Percentiles rank a stretch among this genome's conserved stretches.
These are phyloP conservation scores for Cylindrotheca closterium DNA, from an alignment of 108 stramenopile genomes.

Conservation along the genomic window DNA sequence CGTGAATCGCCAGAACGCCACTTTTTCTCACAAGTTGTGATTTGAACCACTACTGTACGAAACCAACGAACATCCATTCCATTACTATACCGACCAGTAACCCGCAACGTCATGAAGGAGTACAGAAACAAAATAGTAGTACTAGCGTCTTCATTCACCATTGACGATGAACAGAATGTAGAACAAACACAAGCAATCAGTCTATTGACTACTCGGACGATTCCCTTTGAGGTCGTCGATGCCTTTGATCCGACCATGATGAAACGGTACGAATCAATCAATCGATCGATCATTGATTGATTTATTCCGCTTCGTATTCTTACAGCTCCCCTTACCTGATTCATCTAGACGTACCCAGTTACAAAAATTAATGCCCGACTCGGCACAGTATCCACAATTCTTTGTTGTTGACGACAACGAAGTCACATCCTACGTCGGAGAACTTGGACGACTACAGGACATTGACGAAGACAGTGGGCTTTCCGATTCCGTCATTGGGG, in stretches of 20 bases:
- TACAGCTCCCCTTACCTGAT: no score
- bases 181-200: constrained; percentile 28
- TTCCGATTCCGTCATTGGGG: constrained; percentile 44
- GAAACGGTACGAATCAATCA: constrained; percentile 4
- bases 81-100: no score
- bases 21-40: no score
- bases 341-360: constrained; percentile 44
- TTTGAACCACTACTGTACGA: no score
- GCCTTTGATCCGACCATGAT: constrained; percentile 43
- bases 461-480: constrained; percentile 17
- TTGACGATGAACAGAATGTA: not conserved
- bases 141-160: not conserved
- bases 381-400: constrained; percentile 74
- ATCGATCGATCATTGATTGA: not conserved
- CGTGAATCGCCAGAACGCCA: no score
- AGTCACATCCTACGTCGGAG: constrained; percentile 29
- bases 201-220: constrained; percentile 13
- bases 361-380: constrained; percentile 49
- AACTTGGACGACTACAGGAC: constrained; percentile 4
- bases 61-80: no score
- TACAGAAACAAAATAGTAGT: not conserved
- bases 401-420: constrained; percentile 50
- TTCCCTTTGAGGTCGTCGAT: constrained; percentile 32
- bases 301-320: not conserved
- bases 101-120: not conserved